These are phyloP conservation scores for Firmiana major DNA, from an alignment of 345 rosid genomes.

Conservation along the genomic window DNA sequence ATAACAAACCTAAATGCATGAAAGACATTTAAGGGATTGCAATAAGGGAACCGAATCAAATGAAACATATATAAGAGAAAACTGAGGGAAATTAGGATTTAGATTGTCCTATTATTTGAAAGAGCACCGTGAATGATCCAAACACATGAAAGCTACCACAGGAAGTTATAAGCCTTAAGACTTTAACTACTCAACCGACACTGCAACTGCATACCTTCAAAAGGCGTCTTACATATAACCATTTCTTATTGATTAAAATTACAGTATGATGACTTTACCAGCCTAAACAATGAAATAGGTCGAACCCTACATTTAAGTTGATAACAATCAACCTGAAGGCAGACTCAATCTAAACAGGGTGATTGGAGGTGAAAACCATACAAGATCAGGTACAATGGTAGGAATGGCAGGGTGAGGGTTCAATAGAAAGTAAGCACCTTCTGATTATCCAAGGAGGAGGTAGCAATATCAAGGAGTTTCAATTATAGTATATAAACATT, in stretches of 20 bases:
- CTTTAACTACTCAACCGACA: background rate
- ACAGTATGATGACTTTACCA: background rate
- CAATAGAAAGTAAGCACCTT: background rate
- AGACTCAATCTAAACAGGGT: background rate
- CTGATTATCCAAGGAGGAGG: background rate
- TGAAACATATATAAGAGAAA: background rate
- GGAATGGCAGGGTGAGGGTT: background rate
- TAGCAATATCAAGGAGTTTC: background rate
- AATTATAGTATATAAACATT: background rate
- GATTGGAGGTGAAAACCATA: background rate
- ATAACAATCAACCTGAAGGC: background rate
- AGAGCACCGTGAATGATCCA: background rate
- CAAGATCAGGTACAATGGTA: background rate
- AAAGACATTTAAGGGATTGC: background rate
- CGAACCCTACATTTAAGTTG: background rate
- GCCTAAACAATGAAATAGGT: background rate
- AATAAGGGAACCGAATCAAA: background rate
- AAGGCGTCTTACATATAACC: background rate
- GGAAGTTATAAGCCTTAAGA: background rate
- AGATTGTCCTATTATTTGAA: background rate
- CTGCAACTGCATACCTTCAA: background rate
- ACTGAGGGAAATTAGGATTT: background rate
- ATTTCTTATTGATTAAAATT: background rate
- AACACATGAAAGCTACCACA: background rate
- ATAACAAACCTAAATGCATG: background rate